Evolutionary conservation across 257 asterid genomes (phyloP), one percentile per base, ranked within the genome.

Genomic region (Thymus quinquecostatus): DNA sequence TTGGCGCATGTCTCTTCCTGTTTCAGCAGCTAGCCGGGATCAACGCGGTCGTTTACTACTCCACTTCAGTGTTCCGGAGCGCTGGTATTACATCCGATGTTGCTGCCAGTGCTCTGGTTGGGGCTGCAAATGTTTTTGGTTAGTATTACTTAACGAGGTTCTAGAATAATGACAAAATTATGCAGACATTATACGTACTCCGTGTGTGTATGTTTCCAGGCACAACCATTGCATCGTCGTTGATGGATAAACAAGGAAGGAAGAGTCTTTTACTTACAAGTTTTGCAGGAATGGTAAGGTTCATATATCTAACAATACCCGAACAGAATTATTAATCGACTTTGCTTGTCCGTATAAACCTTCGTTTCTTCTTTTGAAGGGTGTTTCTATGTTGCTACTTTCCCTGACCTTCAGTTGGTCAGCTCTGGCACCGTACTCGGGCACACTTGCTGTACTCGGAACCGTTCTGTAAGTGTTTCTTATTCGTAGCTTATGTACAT

Each of bases 101-200:
- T 66, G 98, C 98, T 72, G 97, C 97, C 72, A 95, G 98, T 82
- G 99, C 98, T 79, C 83, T 95, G 67, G 99, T 95, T 77, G 99
- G 99, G 66, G 96, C 97, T 47, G 84, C 99, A 73, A 95, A 95
- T 60, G 99, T 95, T 75, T 80, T 95, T 75, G 99, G 99, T 95
- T 73, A 84, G 98, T 81, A 50, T 68, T 69, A 38, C 43, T 21
- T 59, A 7, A 66, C 64, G 67, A 27, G 45, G 12, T 69, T 67
- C 53, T 68, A 55, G 41, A 32, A 45, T 38, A 38, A 21, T 5
- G 38, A 66, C 8, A 8, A 34, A 2, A 29, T 60, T 74, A 48
- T 66, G 64, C 43, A 54, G 47, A 12, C 66, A 60, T 57, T 80
- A 78, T 67, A 64, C 33, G 77, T 73, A 69, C 70, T 30, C 62